Evolutionary conservation across 2,329 filamentous ascomycete species (phyloP).

Genomic region (Alternaria sp.): DNA sequence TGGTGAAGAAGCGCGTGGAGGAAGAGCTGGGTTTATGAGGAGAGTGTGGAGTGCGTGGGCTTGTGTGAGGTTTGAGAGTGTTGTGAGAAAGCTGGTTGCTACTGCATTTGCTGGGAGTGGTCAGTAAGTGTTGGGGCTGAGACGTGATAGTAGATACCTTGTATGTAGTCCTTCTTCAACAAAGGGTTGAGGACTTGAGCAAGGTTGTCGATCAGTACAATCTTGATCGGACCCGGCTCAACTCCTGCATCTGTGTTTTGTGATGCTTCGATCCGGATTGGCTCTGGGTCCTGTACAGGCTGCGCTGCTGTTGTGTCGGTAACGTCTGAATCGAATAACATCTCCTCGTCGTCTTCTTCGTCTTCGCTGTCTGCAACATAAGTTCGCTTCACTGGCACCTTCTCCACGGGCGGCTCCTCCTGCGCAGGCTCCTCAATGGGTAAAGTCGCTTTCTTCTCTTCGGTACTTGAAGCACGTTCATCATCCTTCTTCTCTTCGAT

Average conservation of each 20-base stretch:
- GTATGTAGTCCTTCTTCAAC: slow-evolving; percentile 46
- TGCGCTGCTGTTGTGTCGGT: neutral
- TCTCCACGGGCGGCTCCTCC: neutral
- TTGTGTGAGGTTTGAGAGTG: slow-evolving; percentile 48
- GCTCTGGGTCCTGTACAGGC: neutral
- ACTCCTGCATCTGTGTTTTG: neutral
- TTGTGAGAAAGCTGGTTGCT: slow-evolving; percentile 50
- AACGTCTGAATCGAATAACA: slow-evolving; percentile 42
- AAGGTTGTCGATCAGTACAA: slow-evolving; percentile 52
- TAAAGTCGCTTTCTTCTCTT: slow-evolving; percentile 8
- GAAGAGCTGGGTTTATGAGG: slow-evolving; percentile 45
- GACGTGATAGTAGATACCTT: slow-evolving; percentile 36
- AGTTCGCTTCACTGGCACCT: slow-evolving; percentile 20
- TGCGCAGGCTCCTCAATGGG: slow-evolving; percentile 5
- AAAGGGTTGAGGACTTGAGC: slow-evolving; percentile 46
- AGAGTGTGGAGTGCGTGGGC: slow-evolving; percentile 49
- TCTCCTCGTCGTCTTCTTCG: slow-evolving; percentile 46
- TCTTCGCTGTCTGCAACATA: slow-evolving; percentile 46
- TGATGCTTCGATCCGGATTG: neutral
- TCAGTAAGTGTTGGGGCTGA: slow-evolving; percentile 12
- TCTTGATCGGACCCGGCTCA: slow-evolving; percentile 6
- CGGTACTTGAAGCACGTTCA: slow-evolving; percentile 21
- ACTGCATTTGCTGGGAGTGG: slow-evolving; percentile 46
- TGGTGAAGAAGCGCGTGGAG: slow-evolving; percentile 12
- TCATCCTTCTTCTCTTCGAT: slow-evolving; percentile 25